Evolutionary conservation across 225 moss, liverwort and hornwort species (phyloP).

Genomic region (Marchantia polymorpha): DNA sequence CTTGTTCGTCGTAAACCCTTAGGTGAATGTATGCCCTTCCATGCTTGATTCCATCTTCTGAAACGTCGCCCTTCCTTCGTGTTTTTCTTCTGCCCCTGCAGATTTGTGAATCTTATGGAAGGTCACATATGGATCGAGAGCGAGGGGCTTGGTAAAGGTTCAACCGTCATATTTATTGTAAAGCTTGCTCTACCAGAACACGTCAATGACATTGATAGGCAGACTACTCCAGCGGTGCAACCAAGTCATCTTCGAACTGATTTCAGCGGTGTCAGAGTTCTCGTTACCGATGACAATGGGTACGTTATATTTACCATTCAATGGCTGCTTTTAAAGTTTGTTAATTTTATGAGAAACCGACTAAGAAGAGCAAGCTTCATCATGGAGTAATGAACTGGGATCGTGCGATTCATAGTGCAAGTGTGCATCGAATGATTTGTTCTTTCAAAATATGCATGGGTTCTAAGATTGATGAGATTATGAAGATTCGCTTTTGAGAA

Average conservation of each 20-base stretch:
- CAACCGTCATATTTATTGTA: conserved; percentile 55
- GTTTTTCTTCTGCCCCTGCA: conserved; percentile 26
- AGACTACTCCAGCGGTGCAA: conserved; percentile 36
- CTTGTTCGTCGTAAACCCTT: too few species aligned
- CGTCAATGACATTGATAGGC: conserved; percentile 57
- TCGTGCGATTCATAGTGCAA: too few species aligned
- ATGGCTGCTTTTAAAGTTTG: too few species aligned
- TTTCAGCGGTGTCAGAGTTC: conserved; percentile 47
- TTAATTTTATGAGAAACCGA: too few species aligned
- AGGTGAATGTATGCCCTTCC: not conserved
- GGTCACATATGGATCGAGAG: conserved; percentile 68
- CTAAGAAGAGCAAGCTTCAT: too few species aligned
- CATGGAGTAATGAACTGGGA: too few species aligned
- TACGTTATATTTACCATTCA: conserved; percentile 15
- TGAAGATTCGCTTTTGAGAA: not conserved
- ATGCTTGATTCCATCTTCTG: too few species aligned
- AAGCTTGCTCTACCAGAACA: conserved; percentile 60
- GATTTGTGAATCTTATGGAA: conserved; percentile 81
- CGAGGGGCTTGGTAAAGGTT: conserved; percentile 57
- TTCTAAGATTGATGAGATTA: too few species aligned
- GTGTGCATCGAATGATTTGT: too few species aligned
- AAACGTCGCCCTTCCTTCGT: not conserved
- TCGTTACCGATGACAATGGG: conserved; percentile 64
- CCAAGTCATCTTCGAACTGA: conserved; percentile 46
- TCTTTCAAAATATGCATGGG: not conserved